Percentiles rank a stretch among this genome's conserved stretches.
Evolutionary conservation across 176 grass and related monocot species (phyloP).

Genomic region (Eleusine indica): DNA sequence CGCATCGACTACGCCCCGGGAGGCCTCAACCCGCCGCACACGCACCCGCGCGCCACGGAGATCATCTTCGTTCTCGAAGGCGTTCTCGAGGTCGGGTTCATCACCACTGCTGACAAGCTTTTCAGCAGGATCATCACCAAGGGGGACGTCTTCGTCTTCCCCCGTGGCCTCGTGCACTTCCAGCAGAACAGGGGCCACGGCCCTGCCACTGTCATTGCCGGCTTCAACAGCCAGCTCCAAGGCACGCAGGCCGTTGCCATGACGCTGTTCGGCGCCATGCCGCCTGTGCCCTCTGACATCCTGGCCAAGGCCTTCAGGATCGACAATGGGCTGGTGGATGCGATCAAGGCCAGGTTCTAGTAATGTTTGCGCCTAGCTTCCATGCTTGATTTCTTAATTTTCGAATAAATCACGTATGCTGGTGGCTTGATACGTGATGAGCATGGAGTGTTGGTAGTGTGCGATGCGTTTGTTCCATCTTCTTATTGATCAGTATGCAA

Average conservation of each 20-base stretch:
- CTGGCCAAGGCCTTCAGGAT: slow-evolving; percentile 74
- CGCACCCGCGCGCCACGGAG: slow-evolving; percentile 64
- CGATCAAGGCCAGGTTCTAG: not conserved
- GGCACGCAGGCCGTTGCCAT: slow-evolving; percentile 61
- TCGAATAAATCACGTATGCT: slow-evolving; percentile 7
- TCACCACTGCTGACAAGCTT: slow-evolving; percentile 73
- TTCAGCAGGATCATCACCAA: slow-evolving; percentile 50
- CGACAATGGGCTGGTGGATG: not conserved
- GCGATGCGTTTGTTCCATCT: too few relatives aligned
- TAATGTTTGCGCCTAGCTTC: too few relatives aligned
- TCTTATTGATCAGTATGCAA: too few relatives aligned
- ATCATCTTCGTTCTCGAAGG: slow-evolving; percentile 57
- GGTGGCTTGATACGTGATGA: too few relatives aligned
- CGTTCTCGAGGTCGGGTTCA: slow-evolving; percentile 76
- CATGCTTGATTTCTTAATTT: not conserved
- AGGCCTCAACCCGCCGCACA: slow-evolving; percentile 69
- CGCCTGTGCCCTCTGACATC: slow-evolving; percentile 50
- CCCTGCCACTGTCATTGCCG: slow-evolving; percentile 59
- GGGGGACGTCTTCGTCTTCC: slow-evolving; percentile 81
- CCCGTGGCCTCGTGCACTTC: slow-evolving; percentile 71
- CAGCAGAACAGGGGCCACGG: slow-evolving; percentile 60
- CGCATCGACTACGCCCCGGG: slow-evolving; percentile 41
- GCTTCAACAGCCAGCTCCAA: slow-evolving; percentile 26
- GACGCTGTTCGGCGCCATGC: slow-evolving; percentile 58
- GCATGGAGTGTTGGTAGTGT: too few relatives aligned